Conservation (phyloP, 1,284 basidiomycete genomes). For the Coniferiporia sulphurascens region DNA sequence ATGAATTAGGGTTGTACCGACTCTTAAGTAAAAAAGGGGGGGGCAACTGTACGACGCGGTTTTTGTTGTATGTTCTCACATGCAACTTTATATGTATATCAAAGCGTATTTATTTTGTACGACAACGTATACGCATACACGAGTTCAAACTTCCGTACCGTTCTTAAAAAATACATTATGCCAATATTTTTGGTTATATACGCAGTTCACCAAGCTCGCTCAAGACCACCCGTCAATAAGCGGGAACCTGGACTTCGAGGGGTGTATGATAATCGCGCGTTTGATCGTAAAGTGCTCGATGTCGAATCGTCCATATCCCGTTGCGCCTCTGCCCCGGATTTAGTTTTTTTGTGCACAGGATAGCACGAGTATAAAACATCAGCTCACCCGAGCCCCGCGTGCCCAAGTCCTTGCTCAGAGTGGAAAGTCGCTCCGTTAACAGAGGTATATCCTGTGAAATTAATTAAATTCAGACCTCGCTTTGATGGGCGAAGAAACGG, state of each 20-base stretch:
- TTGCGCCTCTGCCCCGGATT: constrained; percentile 35
- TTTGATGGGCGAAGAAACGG: not conserved
- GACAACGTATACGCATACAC: too few relatives aligned
- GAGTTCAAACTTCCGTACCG: too few relatives aligned
- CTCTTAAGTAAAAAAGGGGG: not conserved
- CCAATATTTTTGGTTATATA: not conserved
- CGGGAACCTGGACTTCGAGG: constrained; percentile 26
- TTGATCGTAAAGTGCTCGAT: constrained; percentile 47
- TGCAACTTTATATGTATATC: too few relatives aligned
- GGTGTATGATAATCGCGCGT: constrained; percentile 38
- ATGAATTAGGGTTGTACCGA: not conserved
- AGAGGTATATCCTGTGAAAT: constrained; percentile 37
- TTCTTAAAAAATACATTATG: not conserved
- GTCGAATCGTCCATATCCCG: constrained; percentile 51
- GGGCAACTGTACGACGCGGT: not conserved
- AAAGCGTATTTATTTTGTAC: too few relatives aligned
- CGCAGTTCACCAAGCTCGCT: not conserved
- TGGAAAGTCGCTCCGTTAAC: constrained; percentile 34
- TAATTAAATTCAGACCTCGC: not conserved
- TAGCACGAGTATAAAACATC: constrained; percentile 8
- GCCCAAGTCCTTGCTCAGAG: constrained; percentile 22
- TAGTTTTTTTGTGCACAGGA: not conserved
- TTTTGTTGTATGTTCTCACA: not conserved
- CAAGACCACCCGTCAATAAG: constrained; percentile 11
- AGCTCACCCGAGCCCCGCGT: constrained; percentile 30